Percentiles rank a stretch among this genome's conserved stretches.
Evolutionary conservation across 805 yeast genomes (phyloP).

Genomic region (Metschnikowia continentalis): DNA sequence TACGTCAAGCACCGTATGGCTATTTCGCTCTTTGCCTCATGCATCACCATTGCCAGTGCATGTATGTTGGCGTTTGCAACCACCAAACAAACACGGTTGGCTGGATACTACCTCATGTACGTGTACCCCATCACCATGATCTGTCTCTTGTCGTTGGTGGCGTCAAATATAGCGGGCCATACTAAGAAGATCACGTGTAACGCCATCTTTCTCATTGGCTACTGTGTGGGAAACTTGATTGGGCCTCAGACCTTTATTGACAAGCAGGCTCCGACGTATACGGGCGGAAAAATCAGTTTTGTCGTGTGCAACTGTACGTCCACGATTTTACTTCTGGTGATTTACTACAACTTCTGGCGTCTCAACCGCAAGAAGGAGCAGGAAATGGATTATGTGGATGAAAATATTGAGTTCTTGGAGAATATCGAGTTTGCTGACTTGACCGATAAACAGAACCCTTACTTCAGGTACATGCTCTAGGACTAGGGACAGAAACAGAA

Average conservation of each 20-base stretch:
- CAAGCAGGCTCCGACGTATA: conserved; percentile 42
- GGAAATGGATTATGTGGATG: conserved; percentile 9
- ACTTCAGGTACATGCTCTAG: conserved; percentile 30
- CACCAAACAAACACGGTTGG: conserved; percentile 17
- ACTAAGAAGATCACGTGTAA: conserved; percentile 31
- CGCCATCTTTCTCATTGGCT: conserved; percentile 32
- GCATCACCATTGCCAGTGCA: conserved; percentile 13
- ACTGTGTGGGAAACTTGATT: conserved; percentile 25
- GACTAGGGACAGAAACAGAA: no score
- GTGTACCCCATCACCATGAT: conserved; percentile 27
- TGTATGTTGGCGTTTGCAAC: conserved; percentile 15
- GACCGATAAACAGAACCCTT: conserved; percentile 41
- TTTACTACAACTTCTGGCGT: conserved; percentile 12
- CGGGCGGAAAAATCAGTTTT: conserved; percentile 39
- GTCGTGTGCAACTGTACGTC: conserved; percentile 22
- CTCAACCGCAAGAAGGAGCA: conserved; percentile 12
- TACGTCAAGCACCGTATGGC: conserved; percentile 30
- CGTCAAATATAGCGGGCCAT: conserved; percentile 29
- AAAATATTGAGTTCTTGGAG: conserved; percentile 17
- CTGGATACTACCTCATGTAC: conserved; percentile 32
- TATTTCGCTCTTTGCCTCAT: conserved; percentile 24
- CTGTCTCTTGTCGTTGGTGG: conserved; percentile 19
- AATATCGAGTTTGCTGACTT: conserved; percentile 42
- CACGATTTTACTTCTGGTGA: conserved; percentile 21
- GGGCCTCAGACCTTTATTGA: conserved; percentile 23